Evolutionary conservation across 23 red algal genomes (phyloP).

Genomic region (Gracilaria gracilis): DNA sequence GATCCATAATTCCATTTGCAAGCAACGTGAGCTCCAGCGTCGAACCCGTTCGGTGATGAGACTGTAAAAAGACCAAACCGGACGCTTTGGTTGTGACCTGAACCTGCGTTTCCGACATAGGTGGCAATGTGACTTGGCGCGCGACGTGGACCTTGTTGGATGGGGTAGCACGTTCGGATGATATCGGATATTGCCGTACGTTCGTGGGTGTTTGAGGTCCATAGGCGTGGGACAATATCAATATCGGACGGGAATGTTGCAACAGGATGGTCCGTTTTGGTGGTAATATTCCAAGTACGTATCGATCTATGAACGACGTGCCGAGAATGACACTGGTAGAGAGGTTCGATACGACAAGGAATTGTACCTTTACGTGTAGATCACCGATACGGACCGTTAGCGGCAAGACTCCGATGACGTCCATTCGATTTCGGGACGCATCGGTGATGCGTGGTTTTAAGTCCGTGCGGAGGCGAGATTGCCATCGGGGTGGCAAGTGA

Average conservation of each 20-base stretch:
- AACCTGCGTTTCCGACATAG: neutral
- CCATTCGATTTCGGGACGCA: slow-evolving; percentile 22
- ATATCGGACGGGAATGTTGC: neutral
- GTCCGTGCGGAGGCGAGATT: too few species aligned
- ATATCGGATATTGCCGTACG: too few species aligned
- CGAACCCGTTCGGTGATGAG: neutral
- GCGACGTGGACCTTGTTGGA: slow-evolving; percentile 22
- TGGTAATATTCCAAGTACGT: neutral
- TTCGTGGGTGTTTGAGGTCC: neutral
- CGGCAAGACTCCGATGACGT: neutral
- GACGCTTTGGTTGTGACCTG: neutral
- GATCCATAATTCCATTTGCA: slow-evolving; percentile 41
- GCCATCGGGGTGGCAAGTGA: too few species aligned
- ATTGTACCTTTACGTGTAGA: neutral
- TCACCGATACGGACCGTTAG: neutral
- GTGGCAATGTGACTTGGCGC: neutral
- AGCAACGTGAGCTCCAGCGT: slow-evolving; percentile 4
- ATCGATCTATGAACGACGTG: neutral
- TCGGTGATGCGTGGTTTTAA: neutral
- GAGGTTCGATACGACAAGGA: neutral
- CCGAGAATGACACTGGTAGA: neutral
- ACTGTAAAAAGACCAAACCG: neutral
- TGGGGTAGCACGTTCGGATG: neutral
- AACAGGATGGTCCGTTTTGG: neutral
- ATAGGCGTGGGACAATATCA: neutral